Evolutionary conservation across 441 rosid genomes (phyloP).

Genomic region (Gossypium aridum): DNA sequence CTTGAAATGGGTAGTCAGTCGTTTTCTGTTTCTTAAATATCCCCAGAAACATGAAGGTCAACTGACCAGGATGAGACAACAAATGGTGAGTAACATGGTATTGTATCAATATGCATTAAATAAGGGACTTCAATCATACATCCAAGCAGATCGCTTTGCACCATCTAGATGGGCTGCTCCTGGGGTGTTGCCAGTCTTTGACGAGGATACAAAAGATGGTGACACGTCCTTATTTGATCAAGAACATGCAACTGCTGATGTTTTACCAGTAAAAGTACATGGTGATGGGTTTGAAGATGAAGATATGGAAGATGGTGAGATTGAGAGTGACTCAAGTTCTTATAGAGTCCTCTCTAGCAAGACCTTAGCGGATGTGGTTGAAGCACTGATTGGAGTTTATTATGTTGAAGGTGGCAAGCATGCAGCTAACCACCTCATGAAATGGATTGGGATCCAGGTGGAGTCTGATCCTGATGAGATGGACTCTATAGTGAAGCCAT

Average conservation of each 20-base stretch:
- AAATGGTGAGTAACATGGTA: slow-evolving; percentile 97
- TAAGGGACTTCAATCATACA: slow-evolving; percentile 90
- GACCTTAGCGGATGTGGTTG: slow-evolving; percentile 97
- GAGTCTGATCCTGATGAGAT: slow-evolving; percentile 72
- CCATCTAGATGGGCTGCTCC: slow-evolving; percentile 99
- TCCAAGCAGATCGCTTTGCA: slow-evolving; percentile 98
- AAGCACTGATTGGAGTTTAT: slow-evolving; percentile 94
- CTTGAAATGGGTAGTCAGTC: slow-evolving; percentile 98
- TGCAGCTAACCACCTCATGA: slow-evolving; percentile 95
- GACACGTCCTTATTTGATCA: slow-evolving; percentile 67
- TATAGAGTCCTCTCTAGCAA: slow-evolving; percentile 96
- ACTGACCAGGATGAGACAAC: slow-evolving; percentile 98
- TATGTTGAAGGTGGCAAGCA: slow-evolving; percentile 89
- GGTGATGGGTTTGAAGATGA: slow-evolving; percentile 51
- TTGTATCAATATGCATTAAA: slow-evolving; percentile 75
- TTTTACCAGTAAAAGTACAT: slow-evolving; percentile 18
- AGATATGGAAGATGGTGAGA: slow-evolving; percentile 92
- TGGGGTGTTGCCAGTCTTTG: slow-evolving; percentile 94
- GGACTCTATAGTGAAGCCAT: slow-evolving; percentile 33
- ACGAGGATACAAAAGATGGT: slow-evolving; percentile 91
- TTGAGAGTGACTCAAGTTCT: slow-evolving; percentile 91
- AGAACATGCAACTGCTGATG: slow-evolving; percentile 35
- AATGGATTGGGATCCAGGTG: slow-evolving; percentile 88
- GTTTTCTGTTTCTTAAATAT: slow-evolving; percentile 88
- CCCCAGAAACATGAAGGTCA: slow-evolving; percentile 99